Evolutionary conservation across 2,329 filamentous ascomycete genomes (phyloP).

Genomic region (Aureobasidium leucospermi): DNA sequence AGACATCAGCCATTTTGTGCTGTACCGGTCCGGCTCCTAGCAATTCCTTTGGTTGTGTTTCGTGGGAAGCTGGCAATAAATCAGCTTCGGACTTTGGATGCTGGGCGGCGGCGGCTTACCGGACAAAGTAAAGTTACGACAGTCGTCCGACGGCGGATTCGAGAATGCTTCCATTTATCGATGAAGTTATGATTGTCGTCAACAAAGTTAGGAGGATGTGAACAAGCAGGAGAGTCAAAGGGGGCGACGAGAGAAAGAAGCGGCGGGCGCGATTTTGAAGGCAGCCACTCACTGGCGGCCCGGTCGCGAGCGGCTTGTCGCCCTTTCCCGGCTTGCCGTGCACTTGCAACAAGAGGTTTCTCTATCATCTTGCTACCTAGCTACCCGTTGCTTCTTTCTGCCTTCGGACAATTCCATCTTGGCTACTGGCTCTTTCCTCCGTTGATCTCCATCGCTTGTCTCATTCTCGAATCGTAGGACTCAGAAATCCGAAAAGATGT

Average conservation of each 20-base stretch:
- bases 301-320: not conserved
- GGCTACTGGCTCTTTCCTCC: too few species aligned
- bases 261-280: conserved; percentile 6
- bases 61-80: not conserved
- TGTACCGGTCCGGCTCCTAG: too few species aligned
- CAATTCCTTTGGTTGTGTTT: not conserved
- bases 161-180: conserved; percentile 4
- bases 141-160: not conserved
- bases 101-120: not conserved
- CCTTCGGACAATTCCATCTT: too few species aligned
- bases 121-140: not conserved
- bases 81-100: not conserved
- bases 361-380: too few species aligned
- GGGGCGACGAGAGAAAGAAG: not conserved
- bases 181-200: not conserved
- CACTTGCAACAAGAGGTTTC: too few species aligned
- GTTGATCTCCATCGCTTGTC: too few species aligned
- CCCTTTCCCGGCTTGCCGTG: too few species aligned
- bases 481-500: not conserved
- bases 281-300: not conserved
- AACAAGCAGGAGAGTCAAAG: not conserved
- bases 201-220: not conserved
- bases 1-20: not conserved
- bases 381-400: too few species aligned
- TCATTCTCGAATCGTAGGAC: too few species aligned